phyloP scores from a whole-genome alignment of 2,329 filamentous ascomycete genomes.

The Stagonosporopsis cucurbitacearum region DNA sequence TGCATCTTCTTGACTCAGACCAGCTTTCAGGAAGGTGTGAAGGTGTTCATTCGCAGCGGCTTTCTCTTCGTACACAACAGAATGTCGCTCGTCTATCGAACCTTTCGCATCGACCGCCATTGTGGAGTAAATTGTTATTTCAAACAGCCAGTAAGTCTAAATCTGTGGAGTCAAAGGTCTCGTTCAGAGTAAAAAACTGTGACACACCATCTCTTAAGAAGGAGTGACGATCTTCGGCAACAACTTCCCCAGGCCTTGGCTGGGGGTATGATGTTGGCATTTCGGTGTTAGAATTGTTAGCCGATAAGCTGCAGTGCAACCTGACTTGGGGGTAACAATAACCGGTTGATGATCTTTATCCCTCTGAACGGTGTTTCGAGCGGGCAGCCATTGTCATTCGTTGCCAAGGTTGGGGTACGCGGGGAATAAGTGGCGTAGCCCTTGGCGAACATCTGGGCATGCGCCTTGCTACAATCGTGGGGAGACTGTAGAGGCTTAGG shows the following conservation, averaged over 20 bases:
- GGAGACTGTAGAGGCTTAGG: background rate
- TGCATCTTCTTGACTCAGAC: conserved; percentile 34
- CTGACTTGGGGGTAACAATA: background rate
- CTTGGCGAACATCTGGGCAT: conserved; percentile 13
- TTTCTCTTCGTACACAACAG: conserved; percentile 9
- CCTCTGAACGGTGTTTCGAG: background rate
- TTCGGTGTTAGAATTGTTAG: background rate
- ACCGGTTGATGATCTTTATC: conserved; percentile 1
- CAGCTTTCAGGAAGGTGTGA: conserved; percentile 17
- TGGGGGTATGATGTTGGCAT: background rate
- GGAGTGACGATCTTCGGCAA: background rate
- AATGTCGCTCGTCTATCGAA: conserved; percentile 2
- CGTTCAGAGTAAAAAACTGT: background rate
- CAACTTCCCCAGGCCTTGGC: background rate
- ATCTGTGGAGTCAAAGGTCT: background rate
- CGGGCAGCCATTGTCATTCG: background rate
- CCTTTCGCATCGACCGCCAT: conserved; percentile 8
- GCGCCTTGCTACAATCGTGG: background rate
- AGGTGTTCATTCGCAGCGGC: conserved; percentile 15
- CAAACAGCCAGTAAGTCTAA: background rate
- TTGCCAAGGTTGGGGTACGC: conserved; percentile 10
- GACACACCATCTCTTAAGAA: background rate
- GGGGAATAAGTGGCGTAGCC: conserved; percentile 9
- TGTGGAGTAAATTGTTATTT: background rate
- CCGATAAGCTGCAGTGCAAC: conserved; percentile 3